phyloP scores from a whole-genome alignment of 2,329 filamentous ascomycete genomes.

The Aureobasidium sp. region DNA sequence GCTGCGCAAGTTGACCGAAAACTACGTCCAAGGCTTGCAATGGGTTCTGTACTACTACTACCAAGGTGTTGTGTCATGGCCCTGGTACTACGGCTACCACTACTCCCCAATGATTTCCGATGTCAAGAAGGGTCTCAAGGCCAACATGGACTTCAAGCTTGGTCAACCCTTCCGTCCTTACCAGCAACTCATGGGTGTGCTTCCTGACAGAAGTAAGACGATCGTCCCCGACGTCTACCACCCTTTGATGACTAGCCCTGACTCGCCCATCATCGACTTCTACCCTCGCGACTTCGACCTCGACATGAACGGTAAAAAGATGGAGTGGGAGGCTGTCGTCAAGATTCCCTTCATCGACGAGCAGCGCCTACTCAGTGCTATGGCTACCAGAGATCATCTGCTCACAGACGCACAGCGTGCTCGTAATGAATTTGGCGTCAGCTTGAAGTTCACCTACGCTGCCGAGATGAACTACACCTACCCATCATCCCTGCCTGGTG shows the following conservation, averaged over 20 bases:
- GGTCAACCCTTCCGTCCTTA: conserved; percentile 93
- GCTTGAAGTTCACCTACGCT: conserved; percentile 86
- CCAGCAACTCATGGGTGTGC: conserved; percentile 95
- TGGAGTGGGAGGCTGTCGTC: conserved; percentile 98
- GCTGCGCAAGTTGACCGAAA: conserved; percentile 76
- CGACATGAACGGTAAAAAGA: conserved; percentile 99
- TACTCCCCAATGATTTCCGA: conserved; percentile 98
- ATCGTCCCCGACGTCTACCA: conserved; percentile 87
- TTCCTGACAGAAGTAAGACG: conserved; percentile 94
- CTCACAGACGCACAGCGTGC: conserved; percentile 71
- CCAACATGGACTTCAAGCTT: conserved; percentile 84
- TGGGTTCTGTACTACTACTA: conserved; percentile 99
- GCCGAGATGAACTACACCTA: conserved; percentile 72
- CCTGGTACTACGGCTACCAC: conserved; percentile 96
- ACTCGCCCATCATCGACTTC: conserved; percentile 94
- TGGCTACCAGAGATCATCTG: conserved; percentile 73
- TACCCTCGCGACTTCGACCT: conserved; percentile 95
- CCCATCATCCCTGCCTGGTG: conserved; percentile 76
- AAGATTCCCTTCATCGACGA: conserved; percentile 99
- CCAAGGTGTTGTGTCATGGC: conserved; percentile 92
- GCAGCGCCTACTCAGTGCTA: conserved; percentile 72
- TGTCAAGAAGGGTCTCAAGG: conserved; percentile 78
- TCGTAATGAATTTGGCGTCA: conserved; percentile 85
- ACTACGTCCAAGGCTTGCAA: conserved; percentile 94
- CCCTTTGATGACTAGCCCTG: conserved; percentile 81